These are phyloP conservation scores for Bathelium albidoporum DNA, from an alignment of 495 filamentous ascomycete species.

Conservation along the genomic window DNA sequence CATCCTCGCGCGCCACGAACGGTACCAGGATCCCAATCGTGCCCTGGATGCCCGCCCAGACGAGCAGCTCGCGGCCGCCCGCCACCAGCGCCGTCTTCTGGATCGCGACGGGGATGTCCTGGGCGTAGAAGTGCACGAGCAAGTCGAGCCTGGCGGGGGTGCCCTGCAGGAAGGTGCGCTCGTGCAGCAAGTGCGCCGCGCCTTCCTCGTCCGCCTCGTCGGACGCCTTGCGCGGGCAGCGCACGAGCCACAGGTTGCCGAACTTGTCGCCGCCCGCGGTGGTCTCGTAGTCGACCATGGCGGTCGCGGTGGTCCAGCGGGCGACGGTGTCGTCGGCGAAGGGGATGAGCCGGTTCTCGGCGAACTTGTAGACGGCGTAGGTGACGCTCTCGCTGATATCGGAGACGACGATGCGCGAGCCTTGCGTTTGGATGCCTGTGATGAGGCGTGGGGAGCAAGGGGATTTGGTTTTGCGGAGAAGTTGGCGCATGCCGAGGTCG, in stretches of 20 bases:
- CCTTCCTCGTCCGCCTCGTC: conserved; percentile 88
- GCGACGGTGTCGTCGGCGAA: conserved; percentile 84
- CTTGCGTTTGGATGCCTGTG: conserved; percentile 79
- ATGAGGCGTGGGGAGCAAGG: conserved; percentile 67
- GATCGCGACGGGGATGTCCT: conserved; percentile 85
- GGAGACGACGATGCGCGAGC: conserved; percentile 80
- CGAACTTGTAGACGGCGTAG: conserved; percentile 86
- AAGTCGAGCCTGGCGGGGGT: conserved; percentile 72
- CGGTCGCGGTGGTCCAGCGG: conserved; percentile 75
- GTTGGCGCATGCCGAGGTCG: conserved; percentile 79
- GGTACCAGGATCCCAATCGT: conserved; percentile 88
- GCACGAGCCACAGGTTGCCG: conserved; percentile 86
- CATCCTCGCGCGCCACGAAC: conserved; percentile 80
- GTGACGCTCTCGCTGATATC: conserved; percentile 86
- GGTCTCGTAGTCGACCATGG: conserved; percentile 97
- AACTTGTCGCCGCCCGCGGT: conserved; percentile 95
- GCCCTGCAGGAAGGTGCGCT: conserved; percentile 79
- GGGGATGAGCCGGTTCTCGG: conserved; percentile 80
- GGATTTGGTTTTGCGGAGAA: conserved; percentile 83
- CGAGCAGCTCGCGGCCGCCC: conserved; percentile 78
- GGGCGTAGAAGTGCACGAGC: conserved; percentile 77
- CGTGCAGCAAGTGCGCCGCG: conserved; percentile 79
- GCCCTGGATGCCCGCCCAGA: conserved; percentile 92
- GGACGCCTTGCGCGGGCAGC: conserved; percentile 75
- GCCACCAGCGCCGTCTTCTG: conserved; percentile 84